These are phyloP conservation scores for Cladobotryum protrusum DNA, from an alignment of 2,329 filamentous ascomycete genomes.

Conservation along the genomic window DNA sequence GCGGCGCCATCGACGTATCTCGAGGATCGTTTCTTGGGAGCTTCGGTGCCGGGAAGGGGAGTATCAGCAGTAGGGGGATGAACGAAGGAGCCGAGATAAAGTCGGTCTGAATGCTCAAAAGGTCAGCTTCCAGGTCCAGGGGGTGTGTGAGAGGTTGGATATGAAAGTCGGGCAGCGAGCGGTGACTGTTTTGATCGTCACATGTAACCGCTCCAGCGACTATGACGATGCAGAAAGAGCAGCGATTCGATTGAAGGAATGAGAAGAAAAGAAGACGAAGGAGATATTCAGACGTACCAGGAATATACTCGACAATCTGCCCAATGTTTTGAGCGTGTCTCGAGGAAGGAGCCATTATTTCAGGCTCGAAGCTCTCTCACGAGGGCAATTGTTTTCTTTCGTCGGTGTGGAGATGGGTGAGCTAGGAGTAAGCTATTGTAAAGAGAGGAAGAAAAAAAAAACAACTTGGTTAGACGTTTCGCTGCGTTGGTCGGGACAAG, in stretches of 20 bases:
- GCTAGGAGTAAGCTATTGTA: background rate
- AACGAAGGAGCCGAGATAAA: conserved; percentile 91
- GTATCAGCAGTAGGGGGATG: conserved; percentile 75
- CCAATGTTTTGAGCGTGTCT: conserved; percentile 58
- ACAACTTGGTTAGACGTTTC: too few species aligned
- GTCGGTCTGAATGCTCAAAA: conserved; percentile 59
- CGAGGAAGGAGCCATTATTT: conserved; percentile 45
- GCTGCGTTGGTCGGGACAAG: too few species aligned
- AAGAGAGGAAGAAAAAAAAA: background rate
- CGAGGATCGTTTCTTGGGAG: conserved; percentile 47
- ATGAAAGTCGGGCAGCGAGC: background rate
- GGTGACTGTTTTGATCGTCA: background rate
- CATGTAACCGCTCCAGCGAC: background rate
- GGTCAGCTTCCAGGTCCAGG: background rate
- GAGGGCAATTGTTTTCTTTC: background rate
- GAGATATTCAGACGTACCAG: conserved; percentile 65
- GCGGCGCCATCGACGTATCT: conserved; percentile 54
- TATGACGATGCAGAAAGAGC: background rate
- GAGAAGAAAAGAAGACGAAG: background rate
- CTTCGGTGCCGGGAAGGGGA: conserved; percentile 80
- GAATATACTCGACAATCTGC: conserved; percentile 93
- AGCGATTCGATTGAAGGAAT: background rate
- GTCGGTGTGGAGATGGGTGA: background rate
- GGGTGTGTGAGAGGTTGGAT: background rate
- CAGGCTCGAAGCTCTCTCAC: background rate